Conservation (phyloP, 768 basidiomycete species). For the Pleurotus sapidus region DNA sequence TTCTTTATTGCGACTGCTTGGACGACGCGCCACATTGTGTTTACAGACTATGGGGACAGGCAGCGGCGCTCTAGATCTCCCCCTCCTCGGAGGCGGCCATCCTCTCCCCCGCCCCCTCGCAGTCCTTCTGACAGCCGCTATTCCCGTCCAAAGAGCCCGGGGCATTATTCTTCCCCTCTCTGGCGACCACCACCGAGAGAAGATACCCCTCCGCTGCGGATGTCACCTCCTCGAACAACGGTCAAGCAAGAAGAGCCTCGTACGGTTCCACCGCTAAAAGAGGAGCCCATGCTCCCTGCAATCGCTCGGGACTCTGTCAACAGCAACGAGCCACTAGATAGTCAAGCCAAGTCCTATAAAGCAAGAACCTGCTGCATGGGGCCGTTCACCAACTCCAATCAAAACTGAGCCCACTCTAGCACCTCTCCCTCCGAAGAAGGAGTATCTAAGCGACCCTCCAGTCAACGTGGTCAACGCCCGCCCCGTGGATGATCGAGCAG, state of each 20-base stretch:
- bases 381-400: too few relatives aligned
- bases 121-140: neutral
- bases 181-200: conserved; percentile 13
- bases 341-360: neutral
- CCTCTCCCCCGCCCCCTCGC: conserved; percentile 11
- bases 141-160: neutral
- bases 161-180: conserved; percentile 2
- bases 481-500: too few relatives aligned
- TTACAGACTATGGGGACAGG: neutral
- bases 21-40: neutral
- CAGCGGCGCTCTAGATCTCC: conserved; percentile 21
- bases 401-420: too few relatives aligned
- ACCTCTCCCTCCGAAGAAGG: too few relatives aligned
- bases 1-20: neutral
- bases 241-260: neutral
- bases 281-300: too few relatives aligned
- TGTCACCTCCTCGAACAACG: neutral
- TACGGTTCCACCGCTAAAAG: too few relatives aligned
- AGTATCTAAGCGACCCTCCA: too few relatives aligned
- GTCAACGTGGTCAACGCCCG: too few relatives aligned
- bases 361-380: neutral
- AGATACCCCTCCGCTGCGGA: conserved; percentile 14
- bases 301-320: too few relatives aligned
- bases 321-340: neutral
- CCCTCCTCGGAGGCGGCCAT: conserved; percentile 13